phyloP scores from a whole-genome alignment of 306 rosid genomes.

The Psophocarpus tetragonolobus region DNA sequence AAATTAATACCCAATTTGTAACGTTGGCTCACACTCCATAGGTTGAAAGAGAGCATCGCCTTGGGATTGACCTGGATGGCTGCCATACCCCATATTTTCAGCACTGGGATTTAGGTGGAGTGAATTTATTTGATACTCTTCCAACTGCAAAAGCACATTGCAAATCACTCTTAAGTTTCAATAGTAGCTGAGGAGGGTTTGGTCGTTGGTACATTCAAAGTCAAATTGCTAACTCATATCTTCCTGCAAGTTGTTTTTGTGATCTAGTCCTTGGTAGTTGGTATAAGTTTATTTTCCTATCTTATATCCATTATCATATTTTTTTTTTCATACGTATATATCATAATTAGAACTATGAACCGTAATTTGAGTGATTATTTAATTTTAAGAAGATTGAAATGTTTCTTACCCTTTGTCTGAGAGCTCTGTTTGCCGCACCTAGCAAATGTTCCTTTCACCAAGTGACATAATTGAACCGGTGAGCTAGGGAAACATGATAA shows the following conservation, averaged over 20 bases:
- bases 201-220: neutral
- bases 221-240: neutral
- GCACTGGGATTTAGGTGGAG: conserved; percentile 68
- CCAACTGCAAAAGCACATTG: conserved; percentile 55
- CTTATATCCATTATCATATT: neutral
- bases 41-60: conserved; percentile 76
- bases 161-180: neutral
- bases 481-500: neutral
- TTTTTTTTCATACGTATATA: neutral
- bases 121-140: conserved; percentile 70
- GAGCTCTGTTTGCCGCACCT: conserved; percentile 71
- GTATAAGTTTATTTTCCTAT: too few relatives aligned
- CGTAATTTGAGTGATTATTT: neutral
- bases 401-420: conserved; percentile 80
- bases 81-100: conserved; percentile 70
- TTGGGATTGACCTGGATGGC: conserved; percentile 61
- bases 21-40: conserved; percentile 83
- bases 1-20: conserved; percentile 78
- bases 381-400: neutral
- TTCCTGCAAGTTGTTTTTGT: neutral
- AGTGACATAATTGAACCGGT: conserved; percentile 24
- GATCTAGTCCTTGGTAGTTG: neutral
- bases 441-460: conserved; percentile 75
- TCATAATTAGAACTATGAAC: neutral
- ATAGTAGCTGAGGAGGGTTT: neutral